Evolutionary conservation across 192 early-diverging fungal species (phyloP), one percentile per base, ranked within the genome.

Genomic region (Entomortierella chlamydospora): DNA sequence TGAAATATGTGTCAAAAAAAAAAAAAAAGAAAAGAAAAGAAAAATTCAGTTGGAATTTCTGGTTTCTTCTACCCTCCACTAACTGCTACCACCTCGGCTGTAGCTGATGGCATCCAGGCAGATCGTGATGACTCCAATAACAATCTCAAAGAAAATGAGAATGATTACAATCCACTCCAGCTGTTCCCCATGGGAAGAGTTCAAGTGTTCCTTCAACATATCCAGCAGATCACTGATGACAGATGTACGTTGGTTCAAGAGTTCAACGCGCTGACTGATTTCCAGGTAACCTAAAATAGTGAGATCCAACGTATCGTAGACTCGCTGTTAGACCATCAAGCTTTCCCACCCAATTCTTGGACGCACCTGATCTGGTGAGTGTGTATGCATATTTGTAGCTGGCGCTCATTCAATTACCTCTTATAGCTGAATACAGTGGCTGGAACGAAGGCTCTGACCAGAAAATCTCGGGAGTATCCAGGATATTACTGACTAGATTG

Each of bases 131-230:
- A 91, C 84, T 18, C 90, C 93, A 62, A 94, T 89, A 13, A 92
- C 68, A 65, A 94, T 94, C 64, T 93, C 91, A 68, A 94, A 87
- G 68, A 82, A 93, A 84, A 98, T 98, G 43, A 98, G 86, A 53
- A 94, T 90, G 72, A 98, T 98, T 2, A 98, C 94, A 62, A 98
- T 98, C 93, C 95, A 95, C 68, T 97, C 96, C 23, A 97, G 86
- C 61, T 95, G 92, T 72, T 97, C 96, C 57, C 91, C 93, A 69
- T 98, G 95, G 39, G 92, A 92, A 39, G 92, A 92, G 33, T 93
- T 97, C 64, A 96, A 85, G 72, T 99, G 96, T 34, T 97, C 95
- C 66, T 95, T 96, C 49, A 99, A 83, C 95, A 99, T 97, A 39
- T 97, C 96, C 70, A 99, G 82, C 56, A 99, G 81, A 76, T 97